Evolutionary conservation across 139 green algal species (phyloP).

Genomic region (Nannochloris sp.): DNA sequence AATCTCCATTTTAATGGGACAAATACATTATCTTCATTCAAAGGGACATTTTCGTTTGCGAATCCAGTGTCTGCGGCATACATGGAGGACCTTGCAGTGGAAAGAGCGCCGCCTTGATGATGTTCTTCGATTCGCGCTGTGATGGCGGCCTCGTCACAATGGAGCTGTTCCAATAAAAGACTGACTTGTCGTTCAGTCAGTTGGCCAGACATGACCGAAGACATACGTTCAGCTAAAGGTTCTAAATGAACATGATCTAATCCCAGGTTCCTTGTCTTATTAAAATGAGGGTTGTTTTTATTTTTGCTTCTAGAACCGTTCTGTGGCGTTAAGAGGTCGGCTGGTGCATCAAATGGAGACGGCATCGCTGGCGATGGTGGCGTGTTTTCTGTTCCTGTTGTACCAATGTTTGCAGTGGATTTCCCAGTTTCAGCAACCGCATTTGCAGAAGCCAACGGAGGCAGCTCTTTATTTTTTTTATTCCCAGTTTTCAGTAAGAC

Average conservation of each 20-base stretch:
- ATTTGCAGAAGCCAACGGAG: no score
- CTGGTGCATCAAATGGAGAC: neutral
- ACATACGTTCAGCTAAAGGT: neutral
- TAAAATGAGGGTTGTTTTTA: neutral
- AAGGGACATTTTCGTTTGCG: constrained; percentile 9
- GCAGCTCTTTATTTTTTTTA: no score
- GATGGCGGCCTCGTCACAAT: neutral
- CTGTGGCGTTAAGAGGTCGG: neutral
- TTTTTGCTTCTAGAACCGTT: neutral
- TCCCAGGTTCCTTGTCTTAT: neutral
- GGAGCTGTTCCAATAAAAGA: neutral
- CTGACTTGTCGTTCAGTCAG: neutral
- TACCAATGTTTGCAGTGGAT: neutral
- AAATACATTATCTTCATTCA: neutral
- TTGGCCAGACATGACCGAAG: neutral
- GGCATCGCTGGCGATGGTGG: neutral
- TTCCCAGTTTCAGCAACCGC: neutral
- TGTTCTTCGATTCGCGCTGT: neutral
- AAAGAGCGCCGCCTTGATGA: neutral
- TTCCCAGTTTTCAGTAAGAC: no score
- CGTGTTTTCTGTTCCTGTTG: neutral
- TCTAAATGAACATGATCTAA: neutral
- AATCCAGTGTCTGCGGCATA: constrained; percentile 12
- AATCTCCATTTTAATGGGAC: neutral
- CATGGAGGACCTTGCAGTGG: neutral